Evolutionary conservation across 2,329 filamentous ascomycete genomes (phyloP).

Genomic region (Ambrosiella cleistominuta): DNA sequence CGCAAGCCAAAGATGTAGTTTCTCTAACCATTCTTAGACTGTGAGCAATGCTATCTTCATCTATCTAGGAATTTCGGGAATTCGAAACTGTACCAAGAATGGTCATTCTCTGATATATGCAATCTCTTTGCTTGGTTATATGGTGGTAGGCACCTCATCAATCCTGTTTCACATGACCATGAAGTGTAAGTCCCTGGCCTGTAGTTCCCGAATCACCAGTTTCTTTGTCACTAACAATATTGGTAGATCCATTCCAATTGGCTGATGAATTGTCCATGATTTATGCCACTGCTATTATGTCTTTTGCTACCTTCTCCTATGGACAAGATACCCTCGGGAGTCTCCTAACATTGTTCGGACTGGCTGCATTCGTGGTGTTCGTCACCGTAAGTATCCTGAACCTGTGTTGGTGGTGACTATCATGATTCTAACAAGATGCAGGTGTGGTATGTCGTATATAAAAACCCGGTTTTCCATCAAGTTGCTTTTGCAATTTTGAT

Average conservation of each 20-base stretch:
- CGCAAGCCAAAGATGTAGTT: background rate
- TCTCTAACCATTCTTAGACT: constrained; percentile 28
- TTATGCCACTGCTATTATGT: constrained; percentile 39
- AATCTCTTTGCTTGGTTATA: constrained; percentile 38
- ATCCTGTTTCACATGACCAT: constrained; percentile 39
- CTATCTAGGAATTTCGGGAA: constrained; percentile 57
- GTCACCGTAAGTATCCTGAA: constrained; percentile 48
- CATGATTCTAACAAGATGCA: constrained; percentile 13
- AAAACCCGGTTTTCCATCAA: constrained; percentile 71
- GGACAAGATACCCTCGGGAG: constrained; percentile 34
- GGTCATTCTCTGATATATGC: constrained; percentile 61
- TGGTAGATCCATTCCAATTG: constrained; percentile 28
- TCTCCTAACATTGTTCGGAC: constrained; percentile 35
- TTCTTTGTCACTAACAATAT: background rate
- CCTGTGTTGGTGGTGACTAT: too few species aligned
- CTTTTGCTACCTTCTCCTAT: constrained; percentile 56
- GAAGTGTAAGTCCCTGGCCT: constrained; percentile 27
- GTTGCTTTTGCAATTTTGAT: constrained; percentile 60
- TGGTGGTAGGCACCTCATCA: constrained; percentile 36
- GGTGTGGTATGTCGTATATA: constrained; percentile 55
- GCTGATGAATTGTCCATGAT: constrained; percentile 44
- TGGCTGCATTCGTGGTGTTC: constrained; percentile 40
- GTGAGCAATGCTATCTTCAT: constrained; percentile 72
- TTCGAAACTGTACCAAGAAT: constrained; percentile 53
- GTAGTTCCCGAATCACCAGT: background rate